These are phyloP conservation scores for Bipolaris zeicola DNA, from an alignment of 2,329 filamentous ascomycete genomes.

Conservation along the genomic window DNA sequence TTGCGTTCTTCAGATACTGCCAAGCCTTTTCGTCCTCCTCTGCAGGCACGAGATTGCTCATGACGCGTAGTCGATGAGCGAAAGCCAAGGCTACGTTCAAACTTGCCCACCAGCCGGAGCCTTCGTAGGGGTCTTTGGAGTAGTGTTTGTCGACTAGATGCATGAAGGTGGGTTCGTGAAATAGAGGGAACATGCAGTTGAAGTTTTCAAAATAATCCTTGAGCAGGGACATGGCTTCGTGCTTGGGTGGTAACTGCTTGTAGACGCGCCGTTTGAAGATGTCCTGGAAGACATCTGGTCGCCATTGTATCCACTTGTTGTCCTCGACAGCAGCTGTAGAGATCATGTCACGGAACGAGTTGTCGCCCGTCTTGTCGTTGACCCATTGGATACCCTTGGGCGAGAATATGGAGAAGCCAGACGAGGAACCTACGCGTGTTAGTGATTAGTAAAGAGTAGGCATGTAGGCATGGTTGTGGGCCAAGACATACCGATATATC, in stretches of 20 bases:
- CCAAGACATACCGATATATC: slow-evolving; percentile 78
- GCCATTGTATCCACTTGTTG: slow-evolving; percentile 97
- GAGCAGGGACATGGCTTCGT: slow-evolving; percentile 84
- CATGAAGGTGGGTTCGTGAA: slow-evolving; percentile 98
- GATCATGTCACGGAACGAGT: slow-evolving; percentile 94
- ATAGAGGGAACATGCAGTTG: slow-evolving; percentile 97
- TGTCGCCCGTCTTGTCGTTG: slow-evolving; percentile 95
- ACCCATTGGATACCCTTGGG: slow-evolving; percentile 99
- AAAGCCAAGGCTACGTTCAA: slow-evolving; percentile 94
- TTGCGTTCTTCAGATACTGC: slow-evolving; percentile 94
- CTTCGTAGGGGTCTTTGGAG: slow-evolving; percentile 87
- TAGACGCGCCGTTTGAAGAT: slow-evolving; percentile 86
- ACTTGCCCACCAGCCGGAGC: slow-evolving; percentile 98
- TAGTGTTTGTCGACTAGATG: slow-evolving; percentile 94
- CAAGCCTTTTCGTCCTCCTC: slow-evolving; percentile 95
- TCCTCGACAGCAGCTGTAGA: slow-evolving; percentile 84
- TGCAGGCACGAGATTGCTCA: slow-evolving; percentile 89
- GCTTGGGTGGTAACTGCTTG: slow-evolving; percentile 79
- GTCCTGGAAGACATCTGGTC: slow-evolving; percentile 94
- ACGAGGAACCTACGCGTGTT: slow-evolving; percentile 74
- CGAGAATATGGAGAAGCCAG: slow-evolving; percentile 97
- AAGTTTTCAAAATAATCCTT: slow-evolving; percentile 98
- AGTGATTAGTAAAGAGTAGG: slow-evolving; percentile 13
- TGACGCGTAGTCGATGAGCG: slow-evolving; percentile 86
- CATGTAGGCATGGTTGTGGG: not conserved